Base-by-base conservation (phyloP, 768 basidiomycete species). In the Panaeolus papilionaceus region DNA sequence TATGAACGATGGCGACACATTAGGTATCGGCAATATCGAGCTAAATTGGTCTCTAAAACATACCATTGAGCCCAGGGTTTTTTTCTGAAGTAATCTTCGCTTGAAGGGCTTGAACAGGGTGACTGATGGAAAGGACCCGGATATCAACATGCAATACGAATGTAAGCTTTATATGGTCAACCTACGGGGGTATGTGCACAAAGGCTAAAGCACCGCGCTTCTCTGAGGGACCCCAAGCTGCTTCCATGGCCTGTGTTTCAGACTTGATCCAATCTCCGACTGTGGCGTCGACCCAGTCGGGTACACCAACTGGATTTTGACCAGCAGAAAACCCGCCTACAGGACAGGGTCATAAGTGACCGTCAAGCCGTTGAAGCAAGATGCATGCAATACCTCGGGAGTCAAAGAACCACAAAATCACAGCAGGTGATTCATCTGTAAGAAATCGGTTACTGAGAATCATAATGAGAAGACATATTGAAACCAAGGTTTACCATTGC, bases 391-490 rank as follows among this genome's bases (percentile, higher is more conserved):
- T 73, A 87, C 89, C 89, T 68, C 91, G 82, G 2, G 92, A 92
- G 76, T 93, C 92, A 70, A 93, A 93, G 78, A 92, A 91, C 91
- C 90, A 93, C 4, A 92, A 75, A 61, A 93, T 75, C 10, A 92
- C 79, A 3, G 77, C 79, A 3, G 91, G 91, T 5, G 74, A 69
- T 1, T 37, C n/a, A 75, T 90, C 86, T 71, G 20, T 42, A 68
- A 28, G 44, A 10, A 64, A 18, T 16, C 1, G 5, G 18, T 12
- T 44, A 18, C 4, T 10, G 4, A 40, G 14, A 14, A 11, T 44
- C 4, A 44, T 44, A 9, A 14, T 14, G 14, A 44, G 42, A 18
- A 18, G 18, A 18, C 14, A 2, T 14, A 6, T 4, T 16, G 5
- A 3, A 12, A 4, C 2, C 18, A 44, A 67, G 7, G 11, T 20